These are phyloP conservation scores for Berkeleyomyces basicola DNA, from an alignment of 2,329 filamentous ascomycete species.

Conservation along the genomic window DNA sequence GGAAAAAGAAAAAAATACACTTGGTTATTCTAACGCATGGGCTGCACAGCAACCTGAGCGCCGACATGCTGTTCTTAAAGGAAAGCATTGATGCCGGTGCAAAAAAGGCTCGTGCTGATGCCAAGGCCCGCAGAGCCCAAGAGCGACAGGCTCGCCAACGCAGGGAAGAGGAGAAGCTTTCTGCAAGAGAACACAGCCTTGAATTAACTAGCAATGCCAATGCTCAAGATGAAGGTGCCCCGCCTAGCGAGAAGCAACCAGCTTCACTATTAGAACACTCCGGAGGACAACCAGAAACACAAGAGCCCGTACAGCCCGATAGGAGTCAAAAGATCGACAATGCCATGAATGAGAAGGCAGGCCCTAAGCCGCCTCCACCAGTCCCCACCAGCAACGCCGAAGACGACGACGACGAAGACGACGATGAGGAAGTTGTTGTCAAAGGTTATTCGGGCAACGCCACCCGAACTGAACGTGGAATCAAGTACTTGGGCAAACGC, in stretches of 20 bases:
- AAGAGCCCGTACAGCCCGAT: slow-evolving; percentile 5
- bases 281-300: background rate
- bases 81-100: slow-evolving; percentile 85
- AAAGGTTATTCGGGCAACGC: slow-evolving; percentile 82
- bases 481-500: slow-evolving; percentile 91
- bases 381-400: background rate
- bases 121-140: slow-evolving; percentile 40
- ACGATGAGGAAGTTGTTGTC: slow-evolving; percentile 75
- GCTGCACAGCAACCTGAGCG: slow-evolving; percentile 84
- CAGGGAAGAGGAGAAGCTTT: background rate
- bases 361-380: background rate
- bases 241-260: background rate
- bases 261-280: background rate
- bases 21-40: slow-evolving; percentile 88
- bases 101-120: slow-evolving; percentile 54
- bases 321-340: slow-evolving; percentile 16
- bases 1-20: slow-evolving; percentile 64
- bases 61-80: slow-evolving; percentile 93
- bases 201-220: background rate
- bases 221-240: background rate
- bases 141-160: slow-evolving; percentile 24
- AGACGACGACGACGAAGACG: slow-evolving; percentile 37
- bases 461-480: slow-evolving; percentile 79
- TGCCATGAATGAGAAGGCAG: slow-evolving; percentile 15
- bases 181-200: background rate